Evolutionary conservation across 306 rosid genomes (phyloP).

Genomic region (Quercus ilex): DNA sequence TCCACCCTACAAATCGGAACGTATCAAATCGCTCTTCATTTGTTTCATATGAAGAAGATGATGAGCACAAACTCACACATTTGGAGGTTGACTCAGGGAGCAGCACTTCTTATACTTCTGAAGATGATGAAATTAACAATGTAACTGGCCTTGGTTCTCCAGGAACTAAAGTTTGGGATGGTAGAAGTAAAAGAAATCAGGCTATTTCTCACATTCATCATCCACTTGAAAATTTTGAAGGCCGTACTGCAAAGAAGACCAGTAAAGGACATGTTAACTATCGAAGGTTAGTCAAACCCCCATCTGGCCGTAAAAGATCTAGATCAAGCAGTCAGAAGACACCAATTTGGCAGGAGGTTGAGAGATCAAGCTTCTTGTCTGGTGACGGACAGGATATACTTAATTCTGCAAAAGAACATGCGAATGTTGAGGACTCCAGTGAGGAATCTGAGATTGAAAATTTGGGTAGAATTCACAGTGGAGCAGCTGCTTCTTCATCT

Average conservation of each 20-base stretch:
- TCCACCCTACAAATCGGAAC: slow-evolving; percentile 31
- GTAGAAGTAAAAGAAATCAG: slow-evolving; percentile 73
- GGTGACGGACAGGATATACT: slow-evolving; percentile 98
- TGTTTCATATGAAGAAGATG: slow-evolving; percentile 41
- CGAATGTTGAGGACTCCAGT: slow-evolving; percentile 54
- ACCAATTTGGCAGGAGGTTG: slow-evolving; percentile 82
- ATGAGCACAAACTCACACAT: slow-evolving; percentile 34
- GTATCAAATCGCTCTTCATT: slow-evolving; percentile 30
- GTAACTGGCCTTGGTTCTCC: slow-evolving; percentile 94
- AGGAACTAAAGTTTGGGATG: slow-evolving; percentile 95
- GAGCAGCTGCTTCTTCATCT: slow-evolving; percentile 85
- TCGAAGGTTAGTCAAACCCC: slow-evolving; percentile 44
- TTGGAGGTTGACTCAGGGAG: slow-evolving; percentile 61
- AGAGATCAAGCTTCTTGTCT: slow-evolving; percentile 90
- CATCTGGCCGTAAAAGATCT: slow-evolving; percentile 64
- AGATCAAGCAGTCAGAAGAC: slow-evolving; percentile 45
- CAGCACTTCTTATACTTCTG: slow-evolving; percentile 74
- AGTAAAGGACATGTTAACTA: slow-evolving; percentile 50
- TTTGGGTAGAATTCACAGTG: slow-evolving; percentile 76
- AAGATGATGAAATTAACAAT: slow-evolving; percentile 62
- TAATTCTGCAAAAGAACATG: slow-evolving; percentile 40
- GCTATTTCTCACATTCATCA: slow-evolving; percentile 79
- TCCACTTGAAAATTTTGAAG: slow-evolving; percentile 80
- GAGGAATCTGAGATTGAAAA: slow-evolving; percentile 70
- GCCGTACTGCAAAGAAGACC: slow-evolving; percentile 47